phyloP scores from a whole-genome alignment of 148 eudicot species.

The Polygonum maritimum region DNA sequence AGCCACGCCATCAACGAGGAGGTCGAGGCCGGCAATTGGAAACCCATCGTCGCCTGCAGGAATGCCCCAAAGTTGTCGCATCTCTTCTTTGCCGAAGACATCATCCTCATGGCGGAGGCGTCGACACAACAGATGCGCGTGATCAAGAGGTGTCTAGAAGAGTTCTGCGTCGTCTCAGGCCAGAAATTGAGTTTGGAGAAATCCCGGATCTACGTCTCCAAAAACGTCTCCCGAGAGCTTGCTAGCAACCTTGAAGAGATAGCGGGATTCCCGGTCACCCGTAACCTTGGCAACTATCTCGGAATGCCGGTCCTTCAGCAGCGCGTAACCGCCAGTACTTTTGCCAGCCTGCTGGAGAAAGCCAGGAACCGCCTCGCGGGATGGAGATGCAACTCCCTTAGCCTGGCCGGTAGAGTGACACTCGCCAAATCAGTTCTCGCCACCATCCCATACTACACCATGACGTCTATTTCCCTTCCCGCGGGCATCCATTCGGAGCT shows the following conservation, averaged over 20 bases:
- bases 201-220: background rate
- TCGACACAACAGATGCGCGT: background rate
- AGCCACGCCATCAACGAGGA: no score
- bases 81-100: background rate
- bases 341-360: background rate
- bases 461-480: no score
- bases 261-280: background rate
- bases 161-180: background rate
- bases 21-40: background rate
- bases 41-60: background rate
- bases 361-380: no score
- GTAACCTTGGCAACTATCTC: background rate
- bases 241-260: background rate
- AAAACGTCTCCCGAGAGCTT: background rate
- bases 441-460: no score
- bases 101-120: background rate
- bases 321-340: background rate
- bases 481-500: no score
- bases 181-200: background rate
- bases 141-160: background rate
- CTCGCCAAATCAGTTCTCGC: no score
- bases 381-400: no score
- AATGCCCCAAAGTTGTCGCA: background rate
- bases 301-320: background rate
- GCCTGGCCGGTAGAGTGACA: no score